phyloP scores from a whole-genome alignment of 1,284 basidiomycete species.

The Rugosomyces carneus region DNA sequence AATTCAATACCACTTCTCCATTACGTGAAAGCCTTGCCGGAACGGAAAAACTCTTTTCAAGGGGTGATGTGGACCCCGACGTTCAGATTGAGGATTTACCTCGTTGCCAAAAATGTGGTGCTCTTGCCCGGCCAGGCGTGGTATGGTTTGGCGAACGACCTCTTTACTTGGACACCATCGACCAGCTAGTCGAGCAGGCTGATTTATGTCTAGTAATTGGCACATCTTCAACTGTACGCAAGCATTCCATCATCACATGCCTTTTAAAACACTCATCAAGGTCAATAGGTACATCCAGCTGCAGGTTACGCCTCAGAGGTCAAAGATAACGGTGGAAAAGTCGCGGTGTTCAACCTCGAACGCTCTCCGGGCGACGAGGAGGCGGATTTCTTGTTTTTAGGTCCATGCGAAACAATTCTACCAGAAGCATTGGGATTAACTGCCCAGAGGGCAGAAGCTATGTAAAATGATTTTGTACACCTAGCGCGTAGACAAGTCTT shows the following conservation, averaged over 20 bases:
- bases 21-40: slow-evolving; percentile 46
- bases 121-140: slow-evolving; percentile 52
- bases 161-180: slow-evolving; percentile 37
- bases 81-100: slow-evolving; percentile 28
- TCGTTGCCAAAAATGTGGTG: slow-evolving; percentile 43
- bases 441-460: neutral
- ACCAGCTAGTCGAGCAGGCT: slow-evolving; percentile 38
- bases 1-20: slow-evolving; percentile 39
- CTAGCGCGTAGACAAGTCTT: neutral
- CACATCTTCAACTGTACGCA: slow-evolving; percentile 52
- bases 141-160: slow-evolving; percentile 63
- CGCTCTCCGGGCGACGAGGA: slow-evolving; percentile 34
- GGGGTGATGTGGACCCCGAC: slow-evolving; percentile 28
- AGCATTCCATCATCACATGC: neutral
- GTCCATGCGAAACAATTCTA: slow-evolving; percentile 25
- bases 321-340: slow-evolving; percentile 29
- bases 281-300: slow-evolving; percentile 34
- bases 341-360: slow-evolving; percentile 61
- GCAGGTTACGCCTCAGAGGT: slow-evolving; percentile 31
- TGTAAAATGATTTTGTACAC: neutral
- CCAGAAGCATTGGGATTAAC: slow-evolving; percentile 30
- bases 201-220: slow-evolving; percentile 61
- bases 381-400: slow-evolving; percentile 16
- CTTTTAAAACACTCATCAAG: neutral
- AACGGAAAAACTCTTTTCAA: slow-evolving; percentile 42